A percentile compares a stretch with the other conserved stretches of the same genome.
Conservation (phyloP, 1,284 basidiomycete species). For the Ustilago vetiveriae region DNA sequence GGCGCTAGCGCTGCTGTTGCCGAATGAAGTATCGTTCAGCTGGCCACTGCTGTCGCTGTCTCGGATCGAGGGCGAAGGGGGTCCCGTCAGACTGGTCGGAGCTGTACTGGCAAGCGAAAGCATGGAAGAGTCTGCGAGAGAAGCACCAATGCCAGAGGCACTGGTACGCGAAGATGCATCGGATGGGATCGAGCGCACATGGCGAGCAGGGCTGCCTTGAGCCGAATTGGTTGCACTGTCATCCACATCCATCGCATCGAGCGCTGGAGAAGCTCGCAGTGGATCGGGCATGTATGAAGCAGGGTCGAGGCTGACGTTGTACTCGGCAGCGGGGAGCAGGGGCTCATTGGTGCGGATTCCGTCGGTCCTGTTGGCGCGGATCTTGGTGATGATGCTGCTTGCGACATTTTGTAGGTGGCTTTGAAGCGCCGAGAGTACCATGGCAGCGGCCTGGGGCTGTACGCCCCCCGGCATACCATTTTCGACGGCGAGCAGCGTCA, state of each 20-base stretch:
- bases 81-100: constrained; percentile 45
- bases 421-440: constrained; percentile 65
- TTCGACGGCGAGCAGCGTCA: constrained; percentile 68
- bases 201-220: constrained; percentile 29
- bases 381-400: constrained; percentile 56
- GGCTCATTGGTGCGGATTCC: constrained; percentile 51
- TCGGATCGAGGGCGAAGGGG: constrained; percentile 34
- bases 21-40: constrained; percentile 40
- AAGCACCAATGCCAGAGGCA: constrained; percentile 36
- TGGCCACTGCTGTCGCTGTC: constrained; percentile 41
- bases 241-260: constrained; percentile 39
- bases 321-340: constrained; percentile 29
- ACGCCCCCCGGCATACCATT: constrained; percentile 66
- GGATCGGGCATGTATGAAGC: constrained; percentile 17
- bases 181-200: constrained; percentile 36
- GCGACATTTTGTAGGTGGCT: constrained; percentile 63
- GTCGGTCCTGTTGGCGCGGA: constrained; percentile 55
- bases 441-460: constrained; percentile 64
- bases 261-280: constrained; percentile 15
- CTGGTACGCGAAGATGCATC: constrained; percentile 48
- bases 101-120: constrained; percentile 58
- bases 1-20: constrained; percentile 29
- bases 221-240: constrained; percentile 27
- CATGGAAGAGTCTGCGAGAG: constrained; percentile 52
- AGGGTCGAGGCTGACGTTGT: constrained; percentile 23